Percentiles rank a stretch among this genome's conserved stretches.
Conservation (phyloP, 2,329 filamentous ascomycete genomes). For the Penicillium sp. region DNA sequence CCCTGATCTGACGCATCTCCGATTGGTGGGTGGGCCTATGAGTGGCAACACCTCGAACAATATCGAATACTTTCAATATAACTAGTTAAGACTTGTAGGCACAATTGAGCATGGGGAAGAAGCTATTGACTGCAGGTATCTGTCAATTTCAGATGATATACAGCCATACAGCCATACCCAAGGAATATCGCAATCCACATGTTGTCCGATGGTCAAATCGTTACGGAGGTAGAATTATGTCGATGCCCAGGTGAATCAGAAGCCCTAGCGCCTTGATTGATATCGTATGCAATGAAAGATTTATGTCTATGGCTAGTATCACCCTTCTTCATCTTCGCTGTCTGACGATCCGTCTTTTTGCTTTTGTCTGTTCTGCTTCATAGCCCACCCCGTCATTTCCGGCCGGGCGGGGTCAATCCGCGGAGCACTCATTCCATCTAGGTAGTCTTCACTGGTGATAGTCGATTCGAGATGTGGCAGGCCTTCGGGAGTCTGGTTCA, state of each 20-base stretch:
- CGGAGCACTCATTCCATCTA: constrained; percentile 62
- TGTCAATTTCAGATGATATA: not conserved
- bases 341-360: constrained; percentile 25
- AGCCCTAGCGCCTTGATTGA: not conserved
- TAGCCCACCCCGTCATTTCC: constrained; percentile 45
- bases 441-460: constrained; percentile 58
- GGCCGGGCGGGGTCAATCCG: constrained; percentile 45
- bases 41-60: constrained; percentile 2
- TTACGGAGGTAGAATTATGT: not conserved
- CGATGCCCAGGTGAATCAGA: not conserved
- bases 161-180: not conserved
- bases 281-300: not conserved
- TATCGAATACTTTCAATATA: not conserved
- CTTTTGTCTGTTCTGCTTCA: constrained; percentile 43
- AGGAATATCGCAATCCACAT: not conserved
- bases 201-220: not conserved
- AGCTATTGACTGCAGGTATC: not conserved
- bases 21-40: constrained; percentile 7
- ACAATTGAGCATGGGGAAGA: no score
- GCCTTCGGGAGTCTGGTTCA: constrained; percentile 48
- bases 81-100: not conserved
- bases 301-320: not conserved
- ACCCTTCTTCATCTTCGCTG: constrained; percentile 22
- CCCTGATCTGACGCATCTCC: not conserved
- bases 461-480: constrained; percentile 53